Conservation (phyloP, 1,284 basidiomycete genomes). For the Sporisorium exsertum region DNA sequence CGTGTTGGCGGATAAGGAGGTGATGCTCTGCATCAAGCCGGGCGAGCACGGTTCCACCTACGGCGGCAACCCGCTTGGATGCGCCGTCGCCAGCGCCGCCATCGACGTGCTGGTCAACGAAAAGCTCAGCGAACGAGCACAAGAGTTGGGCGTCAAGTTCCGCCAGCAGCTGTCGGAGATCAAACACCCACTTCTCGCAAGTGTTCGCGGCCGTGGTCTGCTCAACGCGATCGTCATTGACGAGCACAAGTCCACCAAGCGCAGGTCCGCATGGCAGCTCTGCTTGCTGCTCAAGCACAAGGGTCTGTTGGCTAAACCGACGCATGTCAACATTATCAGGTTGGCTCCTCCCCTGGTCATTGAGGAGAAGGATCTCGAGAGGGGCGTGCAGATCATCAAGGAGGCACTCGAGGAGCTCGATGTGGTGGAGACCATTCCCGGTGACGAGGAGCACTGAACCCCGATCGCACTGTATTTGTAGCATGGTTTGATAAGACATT, state of each 20-base stretch:
- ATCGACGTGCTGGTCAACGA: constrained; percentile 89
- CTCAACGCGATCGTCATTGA: constrained; percentile 96
- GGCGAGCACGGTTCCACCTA: constrained; percentile 95
- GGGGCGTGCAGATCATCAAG: constrained; percentile 81
- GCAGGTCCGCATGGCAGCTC: constrained; percentile 92
- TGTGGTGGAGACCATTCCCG: constrained; percentile 63
- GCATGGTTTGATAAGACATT: not conserved
- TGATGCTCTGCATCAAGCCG: constrained; percentile 96
- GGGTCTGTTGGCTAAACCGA: constrained; percentile 93
- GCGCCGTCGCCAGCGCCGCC: constrained; percentile 91
- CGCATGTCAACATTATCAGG: constrained; percentile 94
- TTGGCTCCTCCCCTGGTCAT: constrained; percentile 97
- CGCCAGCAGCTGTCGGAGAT: constrained; percentile 52
- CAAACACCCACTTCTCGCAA: constrained; percentile 75
- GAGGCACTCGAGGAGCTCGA: constrained; percentile 85
- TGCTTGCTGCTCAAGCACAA: constrained; percentile 91
- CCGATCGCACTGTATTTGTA: constrained; percentile 13
- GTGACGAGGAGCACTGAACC: constrained; percentile 42
- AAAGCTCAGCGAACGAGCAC: constrained; percentile 82
- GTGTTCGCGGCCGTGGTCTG: constrained; percentile 85
- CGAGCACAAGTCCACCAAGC: constrained; percentile 79
- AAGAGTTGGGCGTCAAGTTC: constrained; percentile 84
- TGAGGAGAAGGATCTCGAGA: constrained; percentile 81
- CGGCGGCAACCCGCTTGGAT: constrained; percentile 88
- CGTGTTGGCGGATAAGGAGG: constrained; percentile 85